phyloP scores from a whole-genome alignment of 805 yeast species.

The Teunomyces tritomae region DNA sequence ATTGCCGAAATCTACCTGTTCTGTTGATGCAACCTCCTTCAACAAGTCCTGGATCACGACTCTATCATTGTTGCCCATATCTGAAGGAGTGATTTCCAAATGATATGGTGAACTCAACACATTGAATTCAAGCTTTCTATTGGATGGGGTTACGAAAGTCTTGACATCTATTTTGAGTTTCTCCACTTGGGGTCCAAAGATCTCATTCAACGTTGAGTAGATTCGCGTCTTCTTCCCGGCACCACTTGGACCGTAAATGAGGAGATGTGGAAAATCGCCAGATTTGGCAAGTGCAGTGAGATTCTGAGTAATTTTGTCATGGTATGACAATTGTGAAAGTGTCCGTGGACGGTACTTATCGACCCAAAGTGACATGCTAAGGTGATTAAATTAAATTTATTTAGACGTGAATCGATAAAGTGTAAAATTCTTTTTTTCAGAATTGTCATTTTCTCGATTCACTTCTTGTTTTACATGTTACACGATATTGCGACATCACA shows the following conservation, averaged over 20 bases:
- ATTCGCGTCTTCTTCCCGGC: slow-evolving; percentile 96
- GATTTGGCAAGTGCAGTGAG: slow-evolving; percentile 59
- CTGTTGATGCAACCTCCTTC: slow-evolving; percentile 93
- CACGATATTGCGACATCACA: too few relatives aligned
- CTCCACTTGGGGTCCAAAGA: slow-evolving; percentile 81
- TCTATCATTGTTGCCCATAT: slow-evolving; percentile 93
- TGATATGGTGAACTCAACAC: slow-evolving; percentile 91
- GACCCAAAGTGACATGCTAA: slow-evolving; percentile 88
- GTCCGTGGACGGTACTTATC: slow-evolving; percentile 85
- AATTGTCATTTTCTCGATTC: too few relatives aligned
- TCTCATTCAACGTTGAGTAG: slow-evolving; percentile 69
- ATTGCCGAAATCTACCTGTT: slow-evolving; percentile 79
- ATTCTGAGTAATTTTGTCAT: slow-evolving; percentile 59
- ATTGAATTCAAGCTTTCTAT: slow-evolving; percentile 82
- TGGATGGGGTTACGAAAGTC: slow-evolving; percentile 69
- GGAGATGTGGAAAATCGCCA: slow-evolving; percentile 89
- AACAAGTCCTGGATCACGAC: slow-evolving; percentile 91
- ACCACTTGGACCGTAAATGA: slow-evolving; percentile 94
- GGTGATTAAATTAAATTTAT: neutral
- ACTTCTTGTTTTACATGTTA: neutral
- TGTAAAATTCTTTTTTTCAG: neutral
- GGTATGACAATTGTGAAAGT: slow-evolving; percentile 64
- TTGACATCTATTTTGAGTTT: slow-evolving; percentile 84
- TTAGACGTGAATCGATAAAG: slow-evolving; percentile 7
- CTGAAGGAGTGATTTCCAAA: slow-evolving; percentile 93